These are phyloP conservation scores for Phytophthora multivora DNA, from an alignment of 352 stramenopile genomes.

Conservation along the genomic window DNA sequence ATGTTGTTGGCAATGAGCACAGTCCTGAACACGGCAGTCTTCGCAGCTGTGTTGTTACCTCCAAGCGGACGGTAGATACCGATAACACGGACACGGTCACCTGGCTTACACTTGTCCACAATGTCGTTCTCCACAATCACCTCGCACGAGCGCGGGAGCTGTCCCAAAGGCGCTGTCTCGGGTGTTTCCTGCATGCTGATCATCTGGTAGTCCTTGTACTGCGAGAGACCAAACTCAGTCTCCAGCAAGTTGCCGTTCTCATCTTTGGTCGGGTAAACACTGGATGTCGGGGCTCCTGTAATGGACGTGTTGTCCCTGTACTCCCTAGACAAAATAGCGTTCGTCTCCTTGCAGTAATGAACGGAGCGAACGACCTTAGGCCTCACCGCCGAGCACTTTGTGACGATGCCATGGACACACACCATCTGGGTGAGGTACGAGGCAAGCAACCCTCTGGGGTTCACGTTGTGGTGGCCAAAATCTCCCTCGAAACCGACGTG, in stretches of 20 bases:
- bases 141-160: constrained; percentile 97
- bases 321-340: constrained; percentile 90
- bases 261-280: constrained; percentile 96
- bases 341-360: constrained; percentile 98
- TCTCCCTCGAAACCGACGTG: constrained; percentile 93
- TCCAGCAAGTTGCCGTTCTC: constrained; percentile 96
- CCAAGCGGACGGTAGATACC: constrained; percentile 95
- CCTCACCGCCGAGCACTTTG: constrained; percentile 96
- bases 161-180: constrained; percentile 96
- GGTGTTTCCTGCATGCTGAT: constrained; percentile 88
- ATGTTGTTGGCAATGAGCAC: constrained; percentile 98
- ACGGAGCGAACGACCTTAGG: constrained; percentile 98
- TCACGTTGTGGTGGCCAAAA: constrained; percentile 93
- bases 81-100: constrained; percentile 95
- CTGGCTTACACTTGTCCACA: constrained; percentile 98
- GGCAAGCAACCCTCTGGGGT: constrained; percentile 92
- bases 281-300: constrained; percentile 85
- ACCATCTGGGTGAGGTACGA: constrained; percentile 94
- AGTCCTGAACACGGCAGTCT: constrained; percentile 94
- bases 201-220: constrained; percentile 99
- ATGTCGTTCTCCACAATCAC: constrained; percentile 98
- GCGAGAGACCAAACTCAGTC: constrained; percentile 97
- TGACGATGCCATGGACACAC: constrained; percentile 99
- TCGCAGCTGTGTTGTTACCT: constrained; percentile 73
- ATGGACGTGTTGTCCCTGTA: constrained; percentile 98